Base-by-base conservation (phyloP, 352 stramenopile genomes). In the Blastocystis sp. region DNA sequence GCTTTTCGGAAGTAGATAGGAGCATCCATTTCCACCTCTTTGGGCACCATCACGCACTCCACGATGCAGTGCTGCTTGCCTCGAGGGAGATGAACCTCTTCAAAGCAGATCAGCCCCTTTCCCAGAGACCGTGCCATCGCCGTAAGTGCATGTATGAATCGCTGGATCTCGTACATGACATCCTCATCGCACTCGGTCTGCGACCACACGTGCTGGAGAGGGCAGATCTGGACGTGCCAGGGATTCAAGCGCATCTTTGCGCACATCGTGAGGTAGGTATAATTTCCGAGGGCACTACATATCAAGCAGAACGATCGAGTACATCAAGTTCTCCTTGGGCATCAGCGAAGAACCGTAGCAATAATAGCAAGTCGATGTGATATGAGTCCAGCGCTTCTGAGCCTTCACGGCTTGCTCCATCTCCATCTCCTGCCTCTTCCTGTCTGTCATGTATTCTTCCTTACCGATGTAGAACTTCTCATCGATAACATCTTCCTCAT, bases 1-100 rank as follows among this genome's bases (percentile, higher is more conserved):
- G 73, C 87, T 63, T 90, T 90, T 9, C 70, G 26, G 53, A 90
- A 90, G 37, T 79, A 90, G n/a, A 90, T 90, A 18, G 73, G 87
- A 41, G 79, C 75, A 26, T 90, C 87, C 68, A 70, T 63, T 41
- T 55, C 87, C 56, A 90, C 87, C 56, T 79, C 79, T 39, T 89
- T 65, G 1, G 78, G 78, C 13, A 89, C 78, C 66, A 79, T 76
- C 63, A 89, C 66, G 30, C 78, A 89, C 55, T 89, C 78, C 53
- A 89, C 66, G n/a, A 89, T 59, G 24, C 78, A 89, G 43, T 89
- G 78, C 63, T 79, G 78, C 18, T 34, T 30, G 11, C 55, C 55
- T 11, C 45, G 63, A 13, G 78, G 66, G 13, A 76, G 63, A 78
- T 79, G 78, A 16, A 79, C 78, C 11, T 89, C 78, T 24, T 89